Evolutionary conservation across 768 basidiomycete genomes (phyloP).

Genomic region (Tricholoma matsutake): DNA sequence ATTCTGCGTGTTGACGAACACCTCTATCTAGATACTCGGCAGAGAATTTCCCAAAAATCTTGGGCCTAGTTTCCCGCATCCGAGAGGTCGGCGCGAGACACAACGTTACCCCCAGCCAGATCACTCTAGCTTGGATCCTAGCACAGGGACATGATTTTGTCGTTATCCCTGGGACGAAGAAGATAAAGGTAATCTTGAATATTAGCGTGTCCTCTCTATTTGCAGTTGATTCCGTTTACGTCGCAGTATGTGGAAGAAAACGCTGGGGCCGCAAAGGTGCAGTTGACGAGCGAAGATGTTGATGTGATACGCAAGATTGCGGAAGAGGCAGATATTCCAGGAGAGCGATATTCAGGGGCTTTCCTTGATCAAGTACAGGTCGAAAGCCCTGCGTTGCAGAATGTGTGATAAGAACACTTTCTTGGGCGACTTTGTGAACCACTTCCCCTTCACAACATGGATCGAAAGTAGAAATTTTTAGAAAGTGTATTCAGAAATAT

Average conservation of each 20-base stretch:
- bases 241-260: conserved; percentile 40
- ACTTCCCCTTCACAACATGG: no score
- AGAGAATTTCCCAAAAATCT: conserved; percentile 40
- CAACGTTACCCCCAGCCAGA: conserved; percentile 38
- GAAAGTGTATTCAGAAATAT: no score
- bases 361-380: neutral
- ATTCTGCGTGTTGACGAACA: no score
- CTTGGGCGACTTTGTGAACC: no score
- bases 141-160: conserved; percentile 41
- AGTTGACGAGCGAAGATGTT: conserved; percentile 26
- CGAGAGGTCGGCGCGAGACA: conserved; percentile 30
- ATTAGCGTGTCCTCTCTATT: neutral
- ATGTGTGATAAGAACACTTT: no score
- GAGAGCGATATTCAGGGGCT: conserved; percentile 15
- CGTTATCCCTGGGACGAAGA: conserved; percentile 41
- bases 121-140: conserved; percentile 44
- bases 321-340: conserved; percentile 25
- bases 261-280: conserved; percentile 24
- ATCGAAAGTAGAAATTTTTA: no score
- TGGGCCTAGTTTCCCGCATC: conserved; percentile 31
- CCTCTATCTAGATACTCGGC: conserved; percentile 22
- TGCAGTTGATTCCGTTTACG: neutral
- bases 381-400: no score
- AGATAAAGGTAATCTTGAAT: conserved; percentile 25
- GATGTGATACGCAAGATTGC: conserved; percentile 27